These are phyloP conservation scores for Clarireedia monteithiana DNA, from an alignment of 2,329 filamentous ascomycete species.

Conservation along the genomic window DNA sequence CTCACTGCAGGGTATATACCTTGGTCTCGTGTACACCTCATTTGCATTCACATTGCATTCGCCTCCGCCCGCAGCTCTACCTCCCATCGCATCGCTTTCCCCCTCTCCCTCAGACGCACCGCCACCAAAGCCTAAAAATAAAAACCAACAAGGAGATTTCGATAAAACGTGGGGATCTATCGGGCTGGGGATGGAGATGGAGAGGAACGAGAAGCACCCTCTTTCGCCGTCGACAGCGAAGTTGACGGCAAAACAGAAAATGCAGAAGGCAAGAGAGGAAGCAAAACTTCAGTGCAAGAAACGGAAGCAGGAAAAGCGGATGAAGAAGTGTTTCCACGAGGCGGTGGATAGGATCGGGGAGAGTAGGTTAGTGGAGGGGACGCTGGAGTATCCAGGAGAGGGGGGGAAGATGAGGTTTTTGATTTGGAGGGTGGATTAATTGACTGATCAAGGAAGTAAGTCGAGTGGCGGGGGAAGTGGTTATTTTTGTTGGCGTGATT, in stretches of 20 bases:
- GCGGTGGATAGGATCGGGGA: constrained; percentile 15
- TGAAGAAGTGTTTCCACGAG: constrained; percentile 11
- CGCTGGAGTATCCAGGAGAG: constrained; percentile 10
- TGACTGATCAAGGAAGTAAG: background rate
- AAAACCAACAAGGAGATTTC: too few relatives aligned
- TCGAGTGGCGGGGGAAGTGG: too few relatives aligned
- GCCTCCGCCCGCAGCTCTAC: background rate
- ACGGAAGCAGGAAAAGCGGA: too few relatives aligned
- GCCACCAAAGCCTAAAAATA: too few relatives aligned
- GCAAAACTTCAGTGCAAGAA: too few relatives aligned
- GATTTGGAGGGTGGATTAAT: constrained; percentile 23
- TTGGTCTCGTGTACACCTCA: background rate
- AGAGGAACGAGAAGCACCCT: background rate
- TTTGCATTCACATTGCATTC: background rate
- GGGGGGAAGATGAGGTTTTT: constrained; percentile 20
- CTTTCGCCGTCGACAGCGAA: background rate
- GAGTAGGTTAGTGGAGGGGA: constrained; percentile 18
- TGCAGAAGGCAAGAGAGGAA: background rate
- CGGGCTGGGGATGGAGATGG: too few relatives aligned
- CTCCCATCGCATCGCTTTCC: background rate
- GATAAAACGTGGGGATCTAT: too few relatives aligned
- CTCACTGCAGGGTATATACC: constrained; percentile 1
- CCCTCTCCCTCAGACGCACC: background rate
- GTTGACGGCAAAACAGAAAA: background rate
- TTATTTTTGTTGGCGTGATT: too few relatives aligned